Base-by-base conservation (phyloP, 352 stramenopile genomes). In the Phytophthora niederhauseri region DNA sequence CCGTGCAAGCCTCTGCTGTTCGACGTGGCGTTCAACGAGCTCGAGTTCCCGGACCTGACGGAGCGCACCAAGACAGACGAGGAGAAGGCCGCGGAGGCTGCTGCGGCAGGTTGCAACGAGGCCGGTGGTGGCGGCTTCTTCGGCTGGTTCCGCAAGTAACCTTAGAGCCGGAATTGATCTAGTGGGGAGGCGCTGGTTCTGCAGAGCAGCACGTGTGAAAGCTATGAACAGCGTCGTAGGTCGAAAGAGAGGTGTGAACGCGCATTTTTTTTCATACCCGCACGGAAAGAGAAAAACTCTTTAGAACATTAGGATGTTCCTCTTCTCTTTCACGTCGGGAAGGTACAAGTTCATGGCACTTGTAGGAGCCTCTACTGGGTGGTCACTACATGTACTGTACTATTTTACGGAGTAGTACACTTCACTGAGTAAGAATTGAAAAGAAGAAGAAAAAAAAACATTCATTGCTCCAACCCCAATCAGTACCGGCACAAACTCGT, bases 1-100 rank as follows among this genome's bases (percentile, higher is more conserved):
- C 78, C 85, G 26, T 87, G 75, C 78, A 95, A 95, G 74, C 87
- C 87, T 14, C 75, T 95, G 62, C 76, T 95, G 8, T 94, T 95
- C 51, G 87, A 95, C 64, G 77, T 93, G 57, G 85, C 87, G 43
- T 92, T 93, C 62, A 92, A 90, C 57, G 87, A 93, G 73, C 77
- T 95, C 48, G 84, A 91, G 64, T 85, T 93, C 54, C 87, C 87
- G 2, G 83, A 93, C 57, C 83, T 95, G 64, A 84, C 78, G 30
- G 77, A 89, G 48, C 85, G 87, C 48, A 90, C 79, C 41, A 94
- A 91, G 80, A 91, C 82, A 31, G 78, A 92, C 15, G 83, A 91
- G 54, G 80, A 92, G 72, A 92, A 89, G 74, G 68, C 78, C 22
- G 75, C 80, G 0, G 84, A 93, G 61, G 76, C 75, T 2, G 76